Evolutionary conservation across 2,329 filamentous ascomycete genomes (phyloP).

Genomic region (Paraphoma chrysanthemicola): DNA sequence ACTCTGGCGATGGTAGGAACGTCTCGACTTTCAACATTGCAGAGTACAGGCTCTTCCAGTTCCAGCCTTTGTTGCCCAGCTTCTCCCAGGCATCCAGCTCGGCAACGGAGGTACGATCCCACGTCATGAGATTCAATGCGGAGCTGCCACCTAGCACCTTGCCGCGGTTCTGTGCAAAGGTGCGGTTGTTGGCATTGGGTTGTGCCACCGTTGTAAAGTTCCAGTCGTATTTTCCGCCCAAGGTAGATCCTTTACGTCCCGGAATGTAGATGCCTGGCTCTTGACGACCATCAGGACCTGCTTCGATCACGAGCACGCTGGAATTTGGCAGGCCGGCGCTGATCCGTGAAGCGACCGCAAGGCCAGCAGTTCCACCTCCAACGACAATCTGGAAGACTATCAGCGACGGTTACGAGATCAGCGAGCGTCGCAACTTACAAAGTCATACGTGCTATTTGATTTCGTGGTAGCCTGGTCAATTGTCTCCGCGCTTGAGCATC

Average conservation of each 20-base stretch:
- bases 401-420: background rate
- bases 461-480: no score
- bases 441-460: constrained; percentile 9
- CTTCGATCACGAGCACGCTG: constrained; percentile 34
- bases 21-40: constrained; percentile 44
- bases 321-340: constrained; percentile 36
- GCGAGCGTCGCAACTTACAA: constrained; percentile 5
- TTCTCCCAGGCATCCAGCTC: constrained; percentile 44
- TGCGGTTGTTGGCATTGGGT: constrained; percentile 48
- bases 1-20: constrained; percentile 33
- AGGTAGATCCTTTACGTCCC: constrained; percentile 35
- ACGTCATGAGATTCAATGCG: constrained; percentile 52
- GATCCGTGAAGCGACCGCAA: constrained; percentile 41
- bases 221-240: constrained; percentile 38
- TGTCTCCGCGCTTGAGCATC: background rate
- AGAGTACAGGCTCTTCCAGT: constrained; percentile 38
- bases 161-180: constrained; percentile 53
- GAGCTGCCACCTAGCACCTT: constrained; percentile 58
- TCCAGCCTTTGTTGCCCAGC: constrained; percentile 41
- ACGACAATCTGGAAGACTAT: constrained; percentile 18
- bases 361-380: constrained; percentile 37
- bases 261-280: constrained; percentile 36
- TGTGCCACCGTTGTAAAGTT: constrained; percentile 57
- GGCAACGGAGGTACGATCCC: constrained; percentile 36
- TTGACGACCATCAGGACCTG: constrained; percentile 35